These are phyloP conservation scores for Moricandia moricandioides DNA, from an alignment of 345 rosid genomes.

Conservation along the genomic window DNA sequence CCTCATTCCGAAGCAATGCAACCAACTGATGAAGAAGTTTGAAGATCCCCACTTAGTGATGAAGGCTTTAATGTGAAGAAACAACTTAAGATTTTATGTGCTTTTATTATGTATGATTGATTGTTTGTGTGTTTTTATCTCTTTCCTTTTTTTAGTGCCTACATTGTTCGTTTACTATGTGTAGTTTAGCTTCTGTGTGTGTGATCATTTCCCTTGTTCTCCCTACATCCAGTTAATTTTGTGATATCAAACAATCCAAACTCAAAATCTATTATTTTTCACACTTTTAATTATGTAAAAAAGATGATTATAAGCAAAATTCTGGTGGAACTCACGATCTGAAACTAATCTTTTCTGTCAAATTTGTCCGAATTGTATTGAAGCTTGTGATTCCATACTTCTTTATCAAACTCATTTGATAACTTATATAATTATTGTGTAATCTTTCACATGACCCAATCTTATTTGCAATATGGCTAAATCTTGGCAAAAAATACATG, in stretches of 20 bases:
- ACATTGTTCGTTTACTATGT: not conserved
- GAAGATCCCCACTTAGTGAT: not conserved
- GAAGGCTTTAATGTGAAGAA: slow-evolving; percentile 17
- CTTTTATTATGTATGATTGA: not conserved
- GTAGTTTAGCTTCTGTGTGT: not conserved
- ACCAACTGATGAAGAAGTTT: slow-evolving; percentile 35
- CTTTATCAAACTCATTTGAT: no score
- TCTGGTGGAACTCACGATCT: not conserved
- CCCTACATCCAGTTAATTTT: not conserved
- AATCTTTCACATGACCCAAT: no score
- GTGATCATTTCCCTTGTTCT: not conserved
- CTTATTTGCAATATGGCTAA: no score
- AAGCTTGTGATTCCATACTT: no score
- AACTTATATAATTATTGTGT: no score
- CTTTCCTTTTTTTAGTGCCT: not conserved
- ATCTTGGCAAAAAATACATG: no score
- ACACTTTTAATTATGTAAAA: no score
- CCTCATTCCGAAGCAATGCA: slow-evolving; percentile 63
- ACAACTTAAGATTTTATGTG: slow-evolving; percentile 10
- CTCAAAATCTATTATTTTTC: not conserved
- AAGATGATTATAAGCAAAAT: not conserved
- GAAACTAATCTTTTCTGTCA: no score
- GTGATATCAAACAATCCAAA: not conserved
- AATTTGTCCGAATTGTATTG: no score
- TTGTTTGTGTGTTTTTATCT: slow-evolving; percentile 16